Evolutionary conservation across 139 green algal genomes (phyloP).

Genomic region (Tetraselmis striata): DNA sequence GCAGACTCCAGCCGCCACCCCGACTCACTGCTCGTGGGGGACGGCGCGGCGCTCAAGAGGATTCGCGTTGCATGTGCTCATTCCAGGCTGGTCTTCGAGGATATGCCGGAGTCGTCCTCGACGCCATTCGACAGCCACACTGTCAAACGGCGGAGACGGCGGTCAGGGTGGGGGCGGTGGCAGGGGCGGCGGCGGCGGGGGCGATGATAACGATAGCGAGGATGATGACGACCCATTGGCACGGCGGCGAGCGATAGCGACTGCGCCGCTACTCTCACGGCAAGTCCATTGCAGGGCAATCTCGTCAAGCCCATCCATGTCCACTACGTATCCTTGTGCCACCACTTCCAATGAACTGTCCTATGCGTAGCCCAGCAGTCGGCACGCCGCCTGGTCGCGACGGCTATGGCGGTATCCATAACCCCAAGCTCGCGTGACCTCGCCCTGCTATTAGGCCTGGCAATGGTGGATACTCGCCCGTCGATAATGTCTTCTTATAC

Average conservation of each 20-base stretch:
- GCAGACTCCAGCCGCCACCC: no score
- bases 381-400: no score
- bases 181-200: no score
- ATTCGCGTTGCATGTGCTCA: no score
- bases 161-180: background rate
- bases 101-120: no score
- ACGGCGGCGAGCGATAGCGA: background rate
- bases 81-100: no score
- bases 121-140: no score
- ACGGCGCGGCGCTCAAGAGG: no score
- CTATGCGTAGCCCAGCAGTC: no score
- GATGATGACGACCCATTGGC: background rate
- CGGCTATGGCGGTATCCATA: background rate
- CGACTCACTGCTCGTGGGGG: no score
- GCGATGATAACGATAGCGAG: background rate
- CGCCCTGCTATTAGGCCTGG: background rate
- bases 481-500: background rate
- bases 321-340: background rate
- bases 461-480: background rate
- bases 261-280: background rate
- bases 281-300: no score
- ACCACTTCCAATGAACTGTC: background rate
- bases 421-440: background rate
- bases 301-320: no score
- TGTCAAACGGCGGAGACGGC: background rate